Evolutionary conservation across 129 eudicot species (phyloP).

Genomic region (Saposhnikovia divaricata): DNA sequence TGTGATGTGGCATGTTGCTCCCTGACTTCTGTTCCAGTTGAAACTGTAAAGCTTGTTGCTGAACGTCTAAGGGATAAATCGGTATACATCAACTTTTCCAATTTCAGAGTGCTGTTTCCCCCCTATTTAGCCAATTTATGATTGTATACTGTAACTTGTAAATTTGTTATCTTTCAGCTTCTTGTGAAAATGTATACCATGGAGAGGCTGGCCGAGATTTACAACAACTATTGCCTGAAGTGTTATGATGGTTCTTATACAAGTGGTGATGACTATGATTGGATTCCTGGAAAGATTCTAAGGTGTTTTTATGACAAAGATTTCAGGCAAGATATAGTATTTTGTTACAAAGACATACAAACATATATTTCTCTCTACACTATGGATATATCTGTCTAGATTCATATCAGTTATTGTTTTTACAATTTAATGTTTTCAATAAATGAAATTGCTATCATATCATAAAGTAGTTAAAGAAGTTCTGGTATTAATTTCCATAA

Average conservation of each 20-base stretch:
- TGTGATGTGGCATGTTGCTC: constrained; percentile 66
- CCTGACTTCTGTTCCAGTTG: constrained; percentile 53
- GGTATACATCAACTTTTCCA: constrained; percentile 28
- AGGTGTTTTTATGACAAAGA: constrained; percentile 77
- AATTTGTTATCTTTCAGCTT: constrained; percentile 33
- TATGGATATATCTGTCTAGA: not conserved
- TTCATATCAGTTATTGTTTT: not conserved
- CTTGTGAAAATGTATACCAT: constrained; percentile 71
- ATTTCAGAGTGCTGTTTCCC: not conserved
- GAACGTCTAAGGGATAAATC: constrained; percentile 93
- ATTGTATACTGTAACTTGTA: not conserved
- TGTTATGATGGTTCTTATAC: constrained; percentile 24
- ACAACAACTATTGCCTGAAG: constrained; percentile 51
- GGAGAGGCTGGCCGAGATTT: constrained; percentile 83
- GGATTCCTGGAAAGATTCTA: constrained; percentile 85
- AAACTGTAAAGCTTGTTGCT: constrained; percentile 69
- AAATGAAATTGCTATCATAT: not conserved
- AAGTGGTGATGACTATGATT: constrained; percentile 65
- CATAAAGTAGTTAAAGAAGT: not conserved
- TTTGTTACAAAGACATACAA: not conserved
- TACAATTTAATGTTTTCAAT: not conserved
- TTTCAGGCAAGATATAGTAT: constrained; percentile 49
- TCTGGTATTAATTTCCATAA: not conserved
- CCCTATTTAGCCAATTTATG: not conserved
- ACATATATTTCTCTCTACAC: not conserved